Evolutionary conservation across 495 filamentous ascomycete genomes (phyloP), one percentile per base, ranked within the genome.

Genomic region (Staphylotrichum tortipilum): DNA sequence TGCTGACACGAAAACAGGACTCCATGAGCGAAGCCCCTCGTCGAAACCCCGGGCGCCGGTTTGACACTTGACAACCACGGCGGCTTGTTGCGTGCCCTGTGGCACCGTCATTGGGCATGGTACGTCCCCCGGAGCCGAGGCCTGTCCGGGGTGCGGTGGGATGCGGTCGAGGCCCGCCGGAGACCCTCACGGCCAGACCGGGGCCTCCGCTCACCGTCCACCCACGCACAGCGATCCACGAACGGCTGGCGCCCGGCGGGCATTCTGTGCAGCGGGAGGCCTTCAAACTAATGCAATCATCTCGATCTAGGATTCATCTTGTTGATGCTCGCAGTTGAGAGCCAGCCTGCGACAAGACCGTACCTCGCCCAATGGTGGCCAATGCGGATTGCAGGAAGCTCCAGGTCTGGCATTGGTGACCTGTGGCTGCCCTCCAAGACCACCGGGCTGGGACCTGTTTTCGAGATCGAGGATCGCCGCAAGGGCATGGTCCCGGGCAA

Each of bases 371-470:
- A 60, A 60, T 56, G 47, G 39, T 49, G 49, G 50, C 50, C 41
- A 50, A 21, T 45, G 31, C 30, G 26, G 26, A 28, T 28, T 46
- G 54, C 23, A 24, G 29, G 24, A 38, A 8, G n/a, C n/a, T n/a
- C n/a, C n/a, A n/a, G 17, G 15, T 3, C 19, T 51, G 38, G 37
- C 28, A 33, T 33, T 41, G 57, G 51, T 56, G 41, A 44, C 43
- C 54, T 46, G 57, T 57, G 54, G 57, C 54, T 60, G 28, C 57
- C 54, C 53, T 50, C 55, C 52, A 35, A 21, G 28, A 58, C 55
- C 55, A 23, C 38, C 44, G n/a, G 37, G 9, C 31, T 50, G 55
- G 54, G 41, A 57, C 46, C 42, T 22, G 35, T 31, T 39, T 43
- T 44, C 31, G 42, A 42, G 43, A 50, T 47, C 53, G 37, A 30